Conservation (phyloP, 805 yeast genomes). For the Ogataea haglerorum region DNA sequence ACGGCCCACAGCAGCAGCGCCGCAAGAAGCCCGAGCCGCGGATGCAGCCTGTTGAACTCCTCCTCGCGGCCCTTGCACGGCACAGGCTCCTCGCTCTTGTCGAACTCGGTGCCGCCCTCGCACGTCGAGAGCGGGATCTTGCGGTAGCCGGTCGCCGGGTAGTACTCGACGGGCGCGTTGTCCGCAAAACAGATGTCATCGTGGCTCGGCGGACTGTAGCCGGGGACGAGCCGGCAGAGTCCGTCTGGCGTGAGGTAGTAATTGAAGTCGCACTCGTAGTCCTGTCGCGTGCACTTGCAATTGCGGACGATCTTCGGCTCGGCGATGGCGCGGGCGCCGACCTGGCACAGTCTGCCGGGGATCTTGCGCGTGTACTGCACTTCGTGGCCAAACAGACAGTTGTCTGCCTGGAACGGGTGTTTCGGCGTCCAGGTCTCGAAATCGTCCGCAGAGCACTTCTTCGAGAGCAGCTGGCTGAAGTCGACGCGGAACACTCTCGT, state of each 20-base stretch:
- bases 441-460: constrained; percentile 56
- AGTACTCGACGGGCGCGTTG: constrained; percentile 63
- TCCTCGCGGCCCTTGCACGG: constrained; percentile 85
- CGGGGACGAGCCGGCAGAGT: constrained; percentile 72
- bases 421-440: constrained; percentile 60
- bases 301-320: constrained; percentile 57
- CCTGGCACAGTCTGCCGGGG: constrained; percentile 65
- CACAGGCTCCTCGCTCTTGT: constrained; percentile 45
- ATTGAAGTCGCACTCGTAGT: constrained; percentile 89
- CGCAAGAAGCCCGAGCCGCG: constrained; percentile 45
- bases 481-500: constrained; percentile 56
- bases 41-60: constrained; percentile 56
- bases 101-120: constrained; percentile 69
- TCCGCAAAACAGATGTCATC: constrained; percentile 52
- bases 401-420: constrained; percentile 48
- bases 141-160: constrained; percentile 85
- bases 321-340: constrained; percentile 51
- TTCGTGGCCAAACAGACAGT: constrained; percentile 69
- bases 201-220: constrained; percentile 64
- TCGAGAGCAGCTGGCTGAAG: constrained; percentile 45
- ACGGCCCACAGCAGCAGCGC: constrained; percentile 41
- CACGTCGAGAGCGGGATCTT: constrained; percentile 79
- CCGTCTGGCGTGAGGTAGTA: constrained; percentile 65
- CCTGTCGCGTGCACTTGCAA: constrained; percentile 80
- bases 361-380: constrained; percentile 55